Conservation (phyloP, 2,329 filamentous ascomycete species). For the Coniochaeta sp. region DNA sequence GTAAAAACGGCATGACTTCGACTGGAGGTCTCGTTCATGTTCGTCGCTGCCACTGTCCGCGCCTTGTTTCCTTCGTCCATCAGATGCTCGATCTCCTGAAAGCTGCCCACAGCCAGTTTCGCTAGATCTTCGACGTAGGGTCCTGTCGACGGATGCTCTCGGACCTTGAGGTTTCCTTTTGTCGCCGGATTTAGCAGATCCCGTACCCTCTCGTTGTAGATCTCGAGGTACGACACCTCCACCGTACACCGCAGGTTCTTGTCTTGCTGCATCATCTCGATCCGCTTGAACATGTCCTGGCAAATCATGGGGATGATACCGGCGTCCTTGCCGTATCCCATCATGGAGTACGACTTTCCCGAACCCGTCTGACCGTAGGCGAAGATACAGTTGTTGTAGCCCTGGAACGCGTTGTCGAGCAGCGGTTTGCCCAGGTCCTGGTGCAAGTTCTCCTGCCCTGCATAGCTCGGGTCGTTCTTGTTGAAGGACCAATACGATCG, state of each 20-base stretch:
- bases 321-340: conserved; percentile 94
- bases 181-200: conserved; percentile 92
- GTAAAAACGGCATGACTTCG: conserved; percentile 98
- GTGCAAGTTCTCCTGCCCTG: conserved; percentile 84
- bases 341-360: conserved; percentile 99
- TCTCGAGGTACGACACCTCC: conserved; percentile 97
- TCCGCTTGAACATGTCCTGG: conserved; percentile 93
- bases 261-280: conserved; percentile 63
- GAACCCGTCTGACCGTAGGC: conserved; percentile 98
- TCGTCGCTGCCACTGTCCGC: conserved; percentile 92
- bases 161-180: conserved; percentile 92
- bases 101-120: conserved; percentile 87
- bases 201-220: conserved; percentile 96
- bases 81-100: conserved; percentile 90
- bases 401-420: conserved; percentile 94
- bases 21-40: conserved; percentile 99
- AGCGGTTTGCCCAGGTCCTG: conserved; percentile 81
- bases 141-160: conserved; percentile 94
- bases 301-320: conserved; percentile 97
- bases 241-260: conserved; percentile 81
- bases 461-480: conserved; percentile 72
- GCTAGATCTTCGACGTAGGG: conserved; percentile 98
- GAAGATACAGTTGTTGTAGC: conserved; percentile 99
- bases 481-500: conserved; percentile 98
- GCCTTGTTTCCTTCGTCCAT: conserved; percentile 99